Percentiles rank a stretch among this genome's conserved stretches.
phyloP scores from a whole-genome alignment of 768 basidiomycete species.

The Amanita exitialis region DNA sequence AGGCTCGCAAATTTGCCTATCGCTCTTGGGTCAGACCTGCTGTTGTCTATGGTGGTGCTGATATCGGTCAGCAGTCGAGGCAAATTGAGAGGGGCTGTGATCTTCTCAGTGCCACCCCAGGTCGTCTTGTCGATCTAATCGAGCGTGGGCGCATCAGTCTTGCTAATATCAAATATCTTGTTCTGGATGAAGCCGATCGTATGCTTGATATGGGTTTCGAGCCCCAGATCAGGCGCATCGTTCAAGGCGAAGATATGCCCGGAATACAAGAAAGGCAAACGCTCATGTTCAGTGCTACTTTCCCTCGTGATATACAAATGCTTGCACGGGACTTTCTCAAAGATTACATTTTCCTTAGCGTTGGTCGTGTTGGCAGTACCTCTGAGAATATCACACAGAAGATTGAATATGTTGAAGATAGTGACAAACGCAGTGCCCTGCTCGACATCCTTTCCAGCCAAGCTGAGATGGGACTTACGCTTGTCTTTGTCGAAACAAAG shows the following conservation, averaged over 20 bases:
- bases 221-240: slow-evolving; percentile 96
- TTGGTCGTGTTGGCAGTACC: slow-evolving; percentile 96
- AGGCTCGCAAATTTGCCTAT: slow-evolving; percentile 98
- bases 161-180: slow-evolving; percentile 94
- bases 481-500: slow-evolving; percentile 99
- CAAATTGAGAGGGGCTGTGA: slow-evolving; percentile 95
- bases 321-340: slow-evolving; percentile 94
- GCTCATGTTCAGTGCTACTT: slow-evolving; percentile 99
- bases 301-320: slow-evolving; percentile 98
- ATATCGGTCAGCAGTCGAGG: slow-evolving; percentile 93
- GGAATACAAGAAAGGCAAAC: slow-evolving; percentile 85
- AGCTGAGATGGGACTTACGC: slow-evolving; percentile 62
- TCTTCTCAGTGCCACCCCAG: slow-evolving; percentile 92
- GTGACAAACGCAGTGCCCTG: slow-evolving; percentile 93
- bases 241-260: slow-evolving; percentile 99
- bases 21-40: slow-evolving; percentile 99
- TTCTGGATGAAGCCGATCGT: slow-evolving; percentile 98
- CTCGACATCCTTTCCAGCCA: slow-evolving; percentile 79
- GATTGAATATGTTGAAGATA: slow-evolving; percentile 96
- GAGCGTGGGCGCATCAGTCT: slow-evolving; percentile 96
- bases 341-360: slow-evolving; percentile 98
- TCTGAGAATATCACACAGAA: slow-evolving; percentile 99
- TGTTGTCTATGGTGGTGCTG: slow-evolving; percentile 98
- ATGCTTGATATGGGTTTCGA: slow-evolving; percentile 99
- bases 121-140: slow-evolving; percentile 95